A percentile compares a stretch with the other conserved stretches of the same genome.
These are phyloP conservation scores for Trichoderma pleuroti DNA, from an alignment of 2,329 filamentous ascomycete species.

Conservation along the genomic window DNA sequence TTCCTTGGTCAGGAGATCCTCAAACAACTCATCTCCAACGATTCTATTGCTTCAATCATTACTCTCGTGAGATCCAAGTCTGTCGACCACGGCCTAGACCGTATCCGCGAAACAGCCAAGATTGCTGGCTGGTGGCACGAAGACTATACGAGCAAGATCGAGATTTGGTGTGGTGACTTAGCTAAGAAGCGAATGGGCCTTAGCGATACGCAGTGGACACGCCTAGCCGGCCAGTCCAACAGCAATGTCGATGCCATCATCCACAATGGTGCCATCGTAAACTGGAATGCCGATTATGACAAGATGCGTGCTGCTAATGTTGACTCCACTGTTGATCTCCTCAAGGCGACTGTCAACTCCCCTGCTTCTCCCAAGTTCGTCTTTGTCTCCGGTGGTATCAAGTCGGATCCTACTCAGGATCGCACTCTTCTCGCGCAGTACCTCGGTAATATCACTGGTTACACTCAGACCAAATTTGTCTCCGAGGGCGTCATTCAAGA, in stretches of 20 bases:
- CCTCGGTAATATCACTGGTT: conserved; percentile 18
- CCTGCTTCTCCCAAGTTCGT: conserved; percentile 23
- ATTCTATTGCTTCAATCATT: not conserved
- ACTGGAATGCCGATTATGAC: conserved; percentile 78
- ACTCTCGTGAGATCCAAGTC: conserved; percentile 10
- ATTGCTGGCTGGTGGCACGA: conserved; percentile 15
- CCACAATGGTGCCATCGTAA: conserved; percentile 77
- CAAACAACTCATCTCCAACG: conserved; percentile 12
- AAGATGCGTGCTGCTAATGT: conserved; percentile 73
- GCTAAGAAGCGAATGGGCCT: conserved; percentile 70
- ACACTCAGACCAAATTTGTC: conserved; percentile 27
- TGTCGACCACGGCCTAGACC: not conserved
- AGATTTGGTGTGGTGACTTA: conserved; percentile 10
- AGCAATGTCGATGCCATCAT: conserved; percentile 67
- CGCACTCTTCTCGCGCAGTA: not conserved
- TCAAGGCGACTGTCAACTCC: conserved; percentile 20
- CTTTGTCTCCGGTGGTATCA: conserved; percentile 26
- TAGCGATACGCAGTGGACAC: conserved; percentile 57
- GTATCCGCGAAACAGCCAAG: conserved; percentile 4
- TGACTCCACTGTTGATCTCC: conserved; percentile 26
- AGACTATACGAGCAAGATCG: not conserved
- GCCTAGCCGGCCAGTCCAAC: conserved; percentile 36
- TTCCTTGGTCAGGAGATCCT: conserved; percentile 20
- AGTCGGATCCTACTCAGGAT: conserved; percentile 2
- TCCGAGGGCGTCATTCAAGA: conserved; percentile 24